Evolutionary conservation across 352 stramenopile species (phyloP), one percentile per base, ranked within the genome.

Genomic region (Salisapilia sapeloensis): DNA sequence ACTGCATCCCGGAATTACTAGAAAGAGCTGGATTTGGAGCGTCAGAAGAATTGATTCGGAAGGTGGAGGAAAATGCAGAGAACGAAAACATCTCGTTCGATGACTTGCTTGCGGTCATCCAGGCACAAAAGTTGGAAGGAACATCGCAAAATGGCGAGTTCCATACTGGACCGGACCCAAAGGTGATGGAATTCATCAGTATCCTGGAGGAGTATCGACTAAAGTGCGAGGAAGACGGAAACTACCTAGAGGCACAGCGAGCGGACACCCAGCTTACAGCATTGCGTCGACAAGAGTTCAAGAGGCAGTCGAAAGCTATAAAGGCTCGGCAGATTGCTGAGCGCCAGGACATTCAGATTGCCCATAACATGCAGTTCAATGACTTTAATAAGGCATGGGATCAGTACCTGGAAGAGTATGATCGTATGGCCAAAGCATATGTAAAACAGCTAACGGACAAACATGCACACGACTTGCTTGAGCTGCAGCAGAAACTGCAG

Each of bases 331-430:
- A 96, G 42, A 77, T 95, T 19, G 70, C 67, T 19, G 86, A 96
- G 50, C 67, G 81, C 4, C 83, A 95, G 50, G 80, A 96, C 46
- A 84, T 96, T n/a, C 83, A 96, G 48, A 89, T 95, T 29, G 83
- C 81, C 4, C 85, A 96, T 48, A 95, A 95, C 48, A 94, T 96
- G 76, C 87, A 96, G 56, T 95, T 92, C 42, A 67, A 77, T 28
- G 83, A 96, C 41, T 96, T 96, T 48, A 96, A 96, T 39, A 50
- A 58, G 13, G 75, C 77, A 9, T 97, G 89, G 91, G 90, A 96
- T 48, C 71, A 92, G 49, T 97, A 96, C 53, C 74, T 97, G 51
- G 65, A 94, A 36, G 86, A 96, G 35, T 97, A 96, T 47, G 86
- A 97, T 57, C 60, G 65, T 33, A 96, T 96, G 80, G 83, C 86